Base-by-base conservation (phyloP, 202 grass and related monocot species). In the Schoenoplectus tabernaemontani region DNA sequence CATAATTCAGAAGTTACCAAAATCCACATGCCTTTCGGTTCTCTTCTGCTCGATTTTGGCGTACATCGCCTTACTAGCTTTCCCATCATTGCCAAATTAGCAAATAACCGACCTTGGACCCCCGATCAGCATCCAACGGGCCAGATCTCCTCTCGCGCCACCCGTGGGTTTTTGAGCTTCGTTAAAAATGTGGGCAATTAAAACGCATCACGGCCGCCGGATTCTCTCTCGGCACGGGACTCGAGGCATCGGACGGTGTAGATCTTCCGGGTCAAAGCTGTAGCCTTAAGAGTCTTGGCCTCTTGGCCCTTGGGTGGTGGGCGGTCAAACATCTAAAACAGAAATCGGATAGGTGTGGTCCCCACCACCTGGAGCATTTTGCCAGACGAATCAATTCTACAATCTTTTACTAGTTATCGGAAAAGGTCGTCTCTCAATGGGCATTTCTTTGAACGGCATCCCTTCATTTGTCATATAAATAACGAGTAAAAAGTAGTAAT, bases 181-280 rank as follows among this genome's bases (percentile, higher is more conserved):
- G 66, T n/a, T 73, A 7, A 20, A 83, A 81, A 57, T 77, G 80
- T 88, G 82, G 79, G 83, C 63, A 82, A 84, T 77, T 64, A 64
- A 84, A 68, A 77, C 58, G 46, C 58, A 50, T 82, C 56, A 12
- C 3, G 53, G 79, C 83, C 83, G 62, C 61, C 42, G 4, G n/a
- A 34, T 76, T 57, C 4, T 20, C 44, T n/a, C 17, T 22, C 10
- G 17, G 3, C 42, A 28, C 59, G 47, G 56, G 46, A 26, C 64
- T 87, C 80, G 83, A 75, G 72, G 34, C 53, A 44, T 85, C 62
- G 37, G 33, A 64, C 50, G 84, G 60, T n/a, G 66, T 8, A n/a
- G 60, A 87, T 82, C 56, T 72, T n/a, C 9, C 38, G 62, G 47
- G 81, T 76, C 85, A 60, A 19, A 57, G 39, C 38, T 50, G 50